Evolutionary conservation across 768 basidiomycete species (phyloP).

Genomic region (Leccinum truebloodii): DNA sequence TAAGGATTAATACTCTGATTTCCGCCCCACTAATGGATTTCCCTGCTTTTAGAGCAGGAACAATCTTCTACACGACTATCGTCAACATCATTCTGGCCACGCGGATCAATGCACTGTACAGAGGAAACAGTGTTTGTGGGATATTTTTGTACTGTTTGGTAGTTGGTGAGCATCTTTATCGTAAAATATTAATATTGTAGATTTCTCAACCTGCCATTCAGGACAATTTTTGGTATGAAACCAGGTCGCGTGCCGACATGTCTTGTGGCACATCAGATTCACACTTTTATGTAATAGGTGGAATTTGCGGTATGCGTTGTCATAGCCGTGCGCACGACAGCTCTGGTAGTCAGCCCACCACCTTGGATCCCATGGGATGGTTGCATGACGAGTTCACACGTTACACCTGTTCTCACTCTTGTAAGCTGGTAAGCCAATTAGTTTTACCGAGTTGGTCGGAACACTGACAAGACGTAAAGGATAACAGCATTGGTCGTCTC

Average conservation of each 20-base stretch:
- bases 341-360: conserved; percentile 19
- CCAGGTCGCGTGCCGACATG: neutral
- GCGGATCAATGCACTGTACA: conserved; percentile 22
- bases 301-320: conserved; percentile 16
- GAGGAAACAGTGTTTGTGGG: neutral
- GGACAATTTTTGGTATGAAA: conserved; percentile 22
- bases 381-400: conserved; percentile 10
- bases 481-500: conserved; percentile 18
- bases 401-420: conserved; percentile 21
- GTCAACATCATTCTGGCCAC: conserved; percentile 25
- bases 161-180: conserved; percentile 12
- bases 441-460: neutral
- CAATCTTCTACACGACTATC: conserved; percentile 16
- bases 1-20: conserved; percentile 1
- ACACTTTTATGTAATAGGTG: conserved; percentile 7
- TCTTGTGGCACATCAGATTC: neutral
- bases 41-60: conserved; percentile 16
- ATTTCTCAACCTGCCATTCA: neutral
- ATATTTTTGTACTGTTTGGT: conserved; percentile 17
- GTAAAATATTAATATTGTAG: neutral
- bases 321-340: conserved; percentile 18
- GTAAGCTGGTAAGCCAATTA: conserved; percentile 20
- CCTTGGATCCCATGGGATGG: conserved; percentile 16
- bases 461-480: conserved; percentile 15
- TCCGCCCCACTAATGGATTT: neutral